Conservation (phyloP, 2,329 filamentous ascomycete genomes). For the Pyricularia sp. region DNA sequence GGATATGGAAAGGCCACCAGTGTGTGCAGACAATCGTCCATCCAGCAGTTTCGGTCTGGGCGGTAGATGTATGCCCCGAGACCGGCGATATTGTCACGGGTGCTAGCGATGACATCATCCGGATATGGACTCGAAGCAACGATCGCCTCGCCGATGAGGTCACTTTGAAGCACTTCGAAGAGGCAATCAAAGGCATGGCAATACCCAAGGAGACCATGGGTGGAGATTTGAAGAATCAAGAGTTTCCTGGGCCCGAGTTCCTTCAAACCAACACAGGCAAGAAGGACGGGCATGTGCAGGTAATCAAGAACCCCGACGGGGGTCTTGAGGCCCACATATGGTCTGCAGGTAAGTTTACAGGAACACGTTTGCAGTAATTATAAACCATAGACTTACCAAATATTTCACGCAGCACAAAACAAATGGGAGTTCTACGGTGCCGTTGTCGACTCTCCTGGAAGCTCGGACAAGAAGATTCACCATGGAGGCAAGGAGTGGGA, state of each 20-base stretch:
- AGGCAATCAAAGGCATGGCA: constrained; percentile 70
- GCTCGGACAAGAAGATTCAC: constrained; percentile 66
- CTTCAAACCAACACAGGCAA: constrained; percentile 72
- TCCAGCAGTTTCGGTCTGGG: constrained; percentile 94
- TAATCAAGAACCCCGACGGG: constrained; percentile 76
- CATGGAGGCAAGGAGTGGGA: constrained; percentile 86
- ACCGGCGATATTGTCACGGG: constrained; percentile 92
- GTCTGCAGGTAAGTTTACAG: constrained; percentile 44
- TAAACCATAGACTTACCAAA: background rate
- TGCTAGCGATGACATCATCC: constrained; percentile 77
- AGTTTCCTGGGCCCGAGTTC: constrained; percentile 82
- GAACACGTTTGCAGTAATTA: background rate
- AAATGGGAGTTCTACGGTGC: constrained; percentile 89
- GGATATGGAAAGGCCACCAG: constrained; percentile 73
- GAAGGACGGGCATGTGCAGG: constrained; percentile 94
- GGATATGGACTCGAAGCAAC: constrained; percentile 69
- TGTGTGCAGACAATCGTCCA: constrained; percentile 96
- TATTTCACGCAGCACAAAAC: constrained; percentile 34
- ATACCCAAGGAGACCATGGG: constrained; percentile 82
- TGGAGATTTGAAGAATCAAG: constrained; percentile 74
- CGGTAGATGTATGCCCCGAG: constrained; percentile 70
- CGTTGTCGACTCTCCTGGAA: constrained; percentile 81
- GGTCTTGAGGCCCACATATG: constrained; percentile 82
- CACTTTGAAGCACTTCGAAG: constrained; percentile 65
- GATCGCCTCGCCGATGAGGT: constrained; percentile 62